Evolutionary conservation across 1,284 basidiomycete species (phyloP), one percentile per base, ranked within the genome.

Genomic region (Malassezia obtusa): DNA sequence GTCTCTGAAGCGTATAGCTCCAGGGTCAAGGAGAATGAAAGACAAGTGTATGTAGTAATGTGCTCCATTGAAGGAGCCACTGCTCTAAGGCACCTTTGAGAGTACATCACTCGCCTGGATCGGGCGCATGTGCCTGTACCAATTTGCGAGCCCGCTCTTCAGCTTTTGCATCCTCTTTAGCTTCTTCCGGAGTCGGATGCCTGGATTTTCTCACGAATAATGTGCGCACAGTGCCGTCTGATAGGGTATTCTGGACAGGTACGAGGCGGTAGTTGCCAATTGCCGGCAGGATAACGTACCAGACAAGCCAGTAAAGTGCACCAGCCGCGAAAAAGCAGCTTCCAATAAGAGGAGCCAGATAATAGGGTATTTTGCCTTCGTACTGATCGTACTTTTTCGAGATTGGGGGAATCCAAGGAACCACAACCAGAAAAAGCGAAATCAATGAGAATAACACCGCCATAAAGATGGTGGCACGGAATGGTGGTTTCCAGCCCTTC

Each of bases 161-260:
- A 5, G 30, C 30, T 11, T 3, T 2, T 9, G 10, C 30, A 9
- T 31, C 30, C 30, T 31, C 30, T 31, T 11, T 5, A 9, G 3
- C 30, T 14, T 31, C 30, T 12, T 31, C 17, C 38, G 19, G 38
- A 11, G 14, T 40, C 12, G 38, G 22, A 21, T 17, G 21, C 17
- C 38, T 15, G 4, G 38, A 26, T 10, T 17, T 15, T 17, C 22
- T 40, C n/a, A 49, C 52, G 35, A 61, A 61, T 0, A 35, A 21
- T 0, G 79, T 81, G 41, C 82, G 78, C 14, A 79, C 77, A 0
- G 81, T 83, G 11, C 81, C 82, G 55, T 83, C 82, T 4, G 71
- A 58, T 5, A 83, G 73, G 14, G 30, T 32, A 14, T 21, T 24
- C 35, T 40, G n/a, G 17, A n/a, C 17, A 12, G 49, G 49, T 22